phyloP scores from a whole-genome alignment of 345 rosid species.

The Aethionema arabicum region DNA sequence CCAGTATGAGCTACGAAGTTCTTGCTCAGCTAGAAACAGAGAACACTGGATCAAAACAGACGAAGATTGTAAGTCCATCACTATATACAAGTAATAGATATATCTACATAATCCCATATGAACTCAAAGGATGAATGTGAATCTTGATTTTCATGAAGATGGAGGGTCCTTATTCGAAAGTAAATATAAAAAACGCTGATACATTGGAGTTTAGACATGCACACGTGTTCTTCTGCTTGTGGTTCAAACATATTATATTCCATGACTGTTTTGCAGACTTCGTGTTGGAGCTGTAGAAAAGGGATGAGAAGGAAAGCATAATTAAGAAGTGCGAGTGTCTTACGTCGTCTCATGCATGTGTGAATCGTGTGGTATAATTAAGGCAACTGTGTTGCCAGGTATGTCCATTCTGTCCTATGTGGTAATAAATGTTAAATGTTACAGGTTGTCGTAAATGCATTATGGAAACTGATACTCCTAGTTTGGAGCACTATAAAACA shows the following conservation, averaged over 20 bases:
- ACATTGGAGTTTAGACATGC: slow-evolving; percentile 13
- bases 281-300: slow-evolving; percentile 83
- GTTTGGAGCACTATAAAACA: slow-evolving; percentile 9
- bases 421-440: slow-evolving; percentile 40
- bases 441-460: slow-evolving; percentile 14
- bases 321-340: slow-evolving; percentile 33
- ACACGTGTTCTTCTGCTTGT: slow-evolving; percentile 20
- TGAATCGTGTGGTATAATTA: slow-evolving; percentile 38
- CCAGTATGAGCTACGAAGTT: slow-evolving; percentile 37
- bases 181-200: background rate
- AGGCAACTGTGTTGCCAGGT: slow-evolving; percentile 28
- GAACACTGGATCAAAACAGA: slow-evolving; percentile 96
- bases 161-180: slow-evolving; percentile 1
- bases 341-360: slow-evolving; percentile 37
- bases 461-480: slow-evolving; percentile 14
- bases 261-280: slow-evolving; percentile 52
- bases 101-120: slow-evolving; percentile 6
- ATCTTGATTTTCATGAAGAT: slow-evolving; percentile 1
- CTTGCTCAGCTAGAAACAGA: slow-evolving; percentile 40
- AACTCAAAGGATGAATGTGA: slow-evolving; percentile 1
- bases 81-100: slow-evolving; percentile 13
- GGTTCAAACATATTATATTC: slow-evolving; percentile 12
- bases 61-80: slow-evolving; percentile 76
- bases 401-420: slow-evolving; percentile 36
- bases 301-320: slow-evolving; percentile 28